Evolutionary conservation across 768 basidiomycete genomes (phyloP), one percentile per base, ranked within the genome.

Genomic region (Xanthoconium stramineum): DNA sequence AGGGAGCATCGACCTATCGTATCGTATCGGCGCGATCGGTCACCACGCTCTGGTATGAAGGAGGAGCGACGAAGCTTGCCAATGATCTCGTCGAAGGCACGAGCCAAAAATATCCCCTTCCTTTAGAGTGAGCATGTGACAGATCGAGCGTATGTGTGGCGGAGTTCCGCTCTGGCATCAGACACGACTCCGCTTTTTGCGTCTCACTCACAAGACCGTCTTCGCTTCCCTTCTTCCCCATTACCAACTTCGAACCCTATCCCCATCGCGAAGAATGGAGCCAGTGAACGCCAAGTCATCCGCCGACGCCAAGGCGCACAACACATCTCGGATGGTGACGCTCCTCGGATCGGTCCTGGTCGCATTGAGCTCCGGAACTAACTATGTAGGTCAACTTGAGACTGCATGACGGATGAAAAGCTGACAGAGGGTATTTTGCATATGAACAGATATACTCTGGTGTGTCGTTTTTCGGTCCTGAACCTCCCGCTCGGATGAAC

Each of bases 291-390:
- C 20, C 32, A 59, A 45, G 59, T 65, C 36, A 60, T 65, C 65
- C 12, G 13, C 46, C 73, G 39, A 24, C 24, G 24, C 24, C 24
- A 4, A 24, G 24, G 24, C 74, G 7, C 62, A 68, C 17, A 61
- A 47, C 47, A 43, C 64, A 32, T 73, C 76, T 17, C 74, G 83
- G 29, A 65, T 80, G 19, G 75, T 76, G 19, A 81, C 79, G 0
- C 74, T 89, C 19, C 43, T 83, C 37, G 77, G 78, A 24, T 83
- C 84, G n/a, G 62, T 87, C 39, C 59, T 85, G 32, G 84, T 86
- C 7, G 76, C 85, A 1, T 69, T 89, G 35, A 71, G 82, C 57
- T 83, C 85, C 42, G 88, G 88, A 28, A 88, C 88, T 9, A 88
- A 87, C 61, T 90, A 90, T 77, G 88, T 89, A 66, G 53, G 86